Evolutionary conservation across 2,329 filamentous ascomycete species (phyloP), one percentile per base, ranked within the genome.

Genomic region (Aspergillus sclerotialis): DNA sequence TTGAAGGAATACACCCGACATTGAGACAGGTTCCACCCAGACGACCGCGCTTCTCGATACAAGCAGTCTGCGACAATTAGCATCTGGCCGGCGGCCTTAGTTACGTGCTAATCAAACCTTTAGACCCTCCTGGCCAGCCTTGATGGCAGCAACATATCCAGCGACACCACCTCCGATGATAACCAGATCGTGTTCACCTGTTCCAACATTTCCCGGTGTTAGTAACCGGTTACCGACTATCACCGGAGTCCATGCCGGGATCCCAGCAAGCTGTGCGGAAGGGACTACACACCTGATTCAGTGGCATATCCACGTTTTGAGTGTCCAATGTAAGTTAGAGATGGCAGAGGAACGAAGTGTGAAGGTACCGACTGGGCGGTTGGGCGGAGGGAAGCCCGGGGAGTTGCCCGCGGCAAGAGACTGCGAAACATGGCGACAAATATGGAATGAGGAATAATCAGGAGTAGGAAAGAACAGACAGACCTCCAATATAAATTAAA

Each of bases 1-100:
- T 98, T 48, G 92, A 98, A 49, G 92, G 92, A 62, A 98, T 98
- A 72, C 92, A 98, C 70, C 92, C 92, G 59, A 98, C 92, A 65
- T 98, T 98, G 58, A 98, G 73, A 74, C 92, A 98, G 57, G 92
- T 98, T 63, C 92, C 92, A 57, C 92, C 92, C 54, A 98, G 81
- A 41, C 79, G 75, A 51, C 92, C 92, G 61, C 92, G 87, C 78
- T 98, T 98, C 72, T 98, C 92, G 70, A 98, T 93, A 70, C 92
- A 98, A 42, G 88, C 78, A 46, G 94, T 90, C 88, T 94, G 39
- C 19, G 31, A 38, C 15, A 33, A 18, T 49, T 36, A 49, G 40
- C 28, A 43, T 7, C 7, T 5, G 11, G 26, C 26, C 13, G 7
- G 10, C 2, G 26, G 26, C 7, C 11, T 11, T 7, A 8, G 5